These are phyloP conservation scores for Suillus luteus DNA, from an alignment of 768 basidiomycete genomes.

Conservation along the genomic window DNA sequence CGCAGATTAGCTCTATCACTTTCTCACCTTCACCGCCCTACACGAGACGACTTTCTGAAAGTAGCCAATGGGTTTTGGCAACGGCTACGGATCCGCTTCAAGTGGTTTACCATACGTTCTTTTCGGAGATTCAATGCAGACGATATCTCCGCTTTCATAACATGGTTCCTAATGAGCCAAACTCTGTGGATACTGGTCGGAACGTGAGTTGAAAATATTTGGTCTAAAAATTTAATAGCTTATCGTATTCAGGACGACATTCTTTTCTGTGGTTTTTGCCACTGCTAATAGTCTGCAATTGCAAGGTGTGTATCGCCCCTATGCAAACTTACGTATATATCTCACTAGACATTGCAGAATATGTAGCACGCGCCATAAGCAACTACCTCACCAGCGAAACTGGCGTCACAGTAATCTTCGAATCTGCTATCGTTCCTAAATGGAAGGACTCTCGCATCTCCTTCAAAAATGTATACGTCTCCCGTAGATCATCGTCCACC, in stretches of 20 bases:
- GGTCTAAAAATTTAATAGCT: slow-evolving; percentile 3
- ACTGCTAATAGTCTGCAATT: slow-evolving; percentile 84
- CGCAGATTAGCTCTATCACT: slow-evolving; percentile 76
- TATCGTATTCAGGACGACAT: slow-evolving; percentile 69
- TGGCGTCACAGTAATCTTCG: slow-evolving; percentile 92
- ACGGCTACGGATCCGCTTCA: slow-evolving; percentile 86
- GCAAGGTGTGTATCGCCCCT: slow-evolving; percentile 56
- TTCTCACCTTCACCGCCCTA: slow-evolving; percentile 77
- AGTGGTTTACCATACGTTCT: slow-evolving; percentile 95
- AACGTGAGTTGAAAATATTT: slow-evolving; percentile 38
- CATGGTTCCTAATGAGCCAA: slow-evolving; percentile 95
- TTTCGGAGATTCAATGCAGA: slow-evolving; percentile 96
- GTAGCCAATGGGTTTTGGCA: slow-evolving; percentile 92
- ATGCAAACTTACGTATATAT: neutral
- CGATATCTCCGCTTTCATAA: slow-evolving; percentile 94
- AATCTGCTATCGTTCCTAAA: slow-evolving; percentile 96
- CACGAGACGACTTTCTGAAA: slow-evolving; percentile 85
- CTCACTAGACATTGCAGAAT: slow-evolving; percentile 48
- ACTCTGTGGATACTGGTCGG: slow-evolving; percentile 94
- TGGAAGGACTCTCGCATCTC: slow-evolving; percentile 96
- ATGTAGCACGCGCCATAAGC: slow-evolving; percentile 84
- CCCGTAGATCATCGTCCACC: slow-evolving; percentile 60
- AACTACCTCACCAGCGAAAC: slow-evolving; percentile 93
- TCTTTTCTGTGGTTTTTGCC: slow-evolving; percentile 91
- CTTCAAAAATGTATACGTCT: slow-evolving; percentile 96